phyloP scores from a whole-genome alignment of 169 alveolate species.

The Perkinsus olseni region DNA sequence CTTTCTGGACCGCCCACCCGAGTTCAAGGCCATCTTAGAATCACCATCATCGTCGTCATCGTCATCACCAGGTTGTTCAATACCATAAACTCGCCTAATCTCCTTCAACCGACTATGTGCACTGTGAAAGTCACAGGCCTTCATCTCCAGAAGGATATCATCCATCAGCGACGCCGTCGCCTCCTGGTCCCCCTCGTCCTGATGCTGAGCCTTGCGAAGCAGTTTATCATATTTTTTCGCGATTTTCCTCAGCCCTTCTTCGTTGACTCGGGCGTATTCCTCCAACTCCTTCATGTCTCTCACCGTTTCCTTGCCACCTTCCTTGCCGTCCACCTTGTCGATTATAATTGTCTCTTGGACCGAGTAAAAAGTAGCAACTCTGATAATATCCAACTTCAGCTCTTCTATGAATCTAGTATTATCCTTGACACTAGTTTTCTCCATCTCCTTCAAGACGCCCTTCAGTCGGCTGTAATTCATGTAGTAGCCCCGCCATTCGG shows the following conservation, averaged over 20 bases:
- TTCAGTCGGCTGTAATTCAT: neutral
- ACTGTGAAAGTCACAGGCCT: too few species aligned
- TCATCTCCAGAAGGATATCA: too few species aligned
- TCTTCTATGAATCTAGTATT: neutral
- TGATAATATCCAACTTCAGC: neutral
- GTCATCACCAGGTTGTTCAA: too few species aligned
- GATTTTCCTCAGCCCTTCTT: neutral
- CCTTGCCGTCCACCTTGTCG: neutral
- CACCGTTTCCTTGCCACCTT: neutral
- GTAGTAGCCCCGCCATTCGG: constrained; percentile 9
- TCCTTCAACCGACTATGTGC: too few species aligned
- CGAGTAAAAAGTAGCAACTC: neutral
- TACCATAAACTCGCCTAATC: too few species aligned
- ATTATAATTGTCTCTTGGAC: neutral
- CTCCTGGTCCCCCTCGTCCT: neutral
- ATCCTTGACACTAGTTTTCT: neutral
- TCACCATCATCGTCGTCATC: too few species aligned
- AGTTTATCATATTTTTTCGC: neutral
- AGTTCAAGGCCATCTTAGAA: too few species aligned
- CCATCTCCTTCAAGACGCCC: neutral
- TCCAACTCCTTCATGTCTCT: neutral
- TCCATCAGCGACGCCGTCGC: neutral
- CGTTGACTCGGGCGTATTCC: neutral
- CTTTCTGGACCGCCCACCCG: too few species aligned
- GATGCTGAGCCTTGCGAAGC: neutral